Percentiles rank a stretch among this genome's conserved stretches.
These are phyloP conservation scores for Exidia glandulosa DNA, from an alignment of 768 basidiomycete species.

Conservation along the genomic window DNA sequence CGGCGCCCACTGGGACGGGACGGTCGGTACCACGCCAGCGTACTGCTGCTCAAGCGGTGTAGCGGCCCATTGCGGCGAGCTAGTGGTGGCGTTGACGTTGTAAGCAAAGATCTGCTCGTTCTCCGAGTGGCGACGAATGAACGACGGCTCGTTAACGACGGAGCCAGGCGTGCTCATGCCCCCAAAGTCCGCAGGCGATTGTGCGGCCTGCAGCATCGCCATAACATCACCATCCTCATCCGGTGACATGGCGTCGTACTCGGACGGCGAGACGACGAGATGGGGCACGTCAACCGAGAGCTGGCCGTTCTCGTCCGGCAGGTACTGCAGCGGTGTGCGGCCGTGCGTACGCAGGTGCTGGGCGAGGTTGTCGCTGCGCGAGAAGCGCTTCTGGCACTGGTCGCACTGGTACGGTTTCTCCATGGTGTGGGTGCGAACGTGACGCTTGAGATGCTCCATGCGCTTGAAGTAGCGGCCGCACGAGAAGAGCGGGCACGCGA, in stretches of 20 bases:
- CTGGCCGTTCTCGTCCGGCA: background rate
- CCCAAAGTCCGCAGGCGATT: background rate
- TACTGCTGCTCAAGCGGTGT: background rate
- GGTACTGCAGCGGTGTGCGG: conserved; percentile 18
- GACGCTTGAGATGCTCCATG: conserved; percentile 83
- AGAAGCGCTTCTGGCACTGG: conserved; percentile 71
- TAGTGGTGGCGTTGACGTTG: too few species aligned
- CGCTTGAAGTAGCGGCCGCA: conserved; percentile 84
- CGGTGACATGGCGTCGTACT: background rate
- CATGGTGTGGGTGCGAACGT: conserved; percentile 81
- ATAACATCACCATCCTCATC: background rate
- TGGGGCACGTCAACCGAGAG: background rate
- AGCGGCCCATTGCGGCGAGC: background rate
- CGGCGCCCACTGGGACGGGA: background rate
- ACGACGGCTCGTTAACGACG: background rate
- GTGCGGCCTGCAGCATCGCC: too few species aligned
- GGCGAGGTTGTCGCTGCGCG: conserved; percentile 77
- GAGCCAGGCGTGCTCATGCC: background rate
- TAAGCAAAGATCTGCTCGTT: background rate
- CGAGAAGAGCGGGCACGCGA: conserved; percentile 72
- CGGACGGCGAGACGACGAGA: too few species aligned
- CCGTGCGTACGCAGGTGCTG: conserved; percentile 81
- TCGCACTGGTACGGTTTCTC: conserved; percentile 74
- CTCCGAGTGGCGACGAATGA: background rate
- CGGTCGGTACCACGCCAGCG: background rate